Conservation (phyloP, 305 asterid genomes). For the Fraxinus nigra region DNA sequence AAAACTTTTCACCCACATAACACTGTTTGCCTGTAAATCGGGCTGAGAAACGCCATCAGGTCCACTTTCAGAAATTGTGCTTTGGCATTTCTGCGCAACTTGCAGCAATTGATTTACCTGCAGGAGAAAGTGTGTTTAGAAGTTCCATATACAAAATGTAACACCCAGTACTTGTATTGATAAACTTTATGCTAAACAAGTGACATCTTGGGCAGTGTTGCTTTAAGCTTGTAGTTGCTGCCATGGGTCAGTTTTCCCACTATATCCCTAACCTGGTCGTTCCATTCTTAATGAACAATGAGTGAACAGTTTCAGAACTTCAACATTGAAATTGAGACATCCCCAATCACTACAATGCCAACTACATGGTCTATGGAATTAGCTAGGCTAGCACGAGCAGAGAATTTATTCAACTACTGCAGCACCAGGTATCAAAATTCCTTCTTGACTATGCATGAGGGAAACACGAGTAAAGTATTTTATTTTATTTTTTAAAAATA, state of each 20-base stretch:
- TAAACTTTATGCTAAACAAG: background rate
- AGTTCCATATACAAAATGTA: background rate
- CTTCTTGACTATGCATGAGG: background rate
- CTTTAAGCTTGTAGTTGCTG: background rate
- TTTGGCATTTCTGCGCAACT: slow-evolving; percentile 93
- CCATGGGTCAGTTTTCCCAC: background rate
- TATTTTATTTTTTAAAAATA: background rate
- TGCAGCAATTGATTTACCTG: slow-evolving; percentile 90
- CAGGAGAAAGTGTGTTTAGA: slow-evolving; percentile 28
- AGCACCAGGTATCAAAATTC: background rate
- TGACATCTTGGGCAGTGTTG: background rate
- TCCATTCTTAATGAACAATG: background rate
- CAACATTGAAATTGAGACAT: background rate
- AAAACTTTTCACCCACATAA: slow-evolving; percentile 62
- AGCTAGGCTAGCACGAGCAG: background rate
- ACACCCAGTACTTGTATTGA: background rate
- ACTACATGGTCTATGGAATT: background rate
- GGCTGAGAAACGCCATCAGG: slow-evolving; percentile 81
- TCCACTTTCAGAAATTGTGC: slow-evolving; percentile 78
- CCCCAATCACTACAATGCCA: background rate
- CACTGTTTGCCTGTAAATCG: slow-evolving; percentile 85
- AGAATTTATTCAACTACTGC: background rate
- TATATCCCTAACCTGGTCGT: background rate
- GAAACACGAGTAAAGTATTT: background rate
- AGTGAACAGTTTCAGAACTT: background rate